Conservation (phyloP, 176 grass and related monocot genomes). For the Melocanna baccifera region DNA sequence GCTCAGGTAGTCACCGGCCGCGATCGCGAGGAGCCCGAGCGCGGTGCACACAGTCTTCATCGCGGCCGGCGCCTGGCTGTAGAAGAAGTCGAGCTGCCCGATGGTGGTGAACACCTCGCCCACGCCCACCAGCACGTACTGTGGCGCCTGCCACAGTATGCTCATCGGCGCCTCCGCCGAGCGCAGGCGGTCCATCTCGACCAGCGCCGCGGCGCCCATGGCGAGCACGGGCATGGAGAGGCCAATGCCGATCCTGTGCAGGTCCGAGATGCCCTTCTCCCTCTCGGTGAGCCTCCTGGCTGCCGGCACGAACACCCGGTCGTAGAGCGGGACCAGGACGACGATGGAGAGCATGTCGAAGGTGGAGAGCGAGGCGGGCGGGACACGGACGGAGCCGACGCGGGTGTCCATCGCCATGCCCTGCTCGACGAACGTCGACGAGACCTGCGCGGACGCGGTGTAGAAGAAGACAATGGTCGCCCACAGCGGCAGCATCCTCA, state of each 20-base stretch:
- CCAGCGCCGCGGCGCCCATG: slow-evolving; percentile 16
- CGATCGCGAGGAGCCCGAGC: slow-evolving; percentile 42
- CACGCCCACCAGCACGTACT: slow-evolving; percentile 41
- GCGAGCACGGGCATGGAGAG: slow-evolving; percentile 10
- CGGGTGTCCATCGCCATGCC: slow-evolving; percentile 20
- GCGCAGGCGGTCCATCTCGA: background rate
- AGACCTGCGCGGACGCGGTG: background rate
- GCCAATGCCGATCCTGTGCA: background rate
- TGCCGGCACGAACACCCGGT: background rate
- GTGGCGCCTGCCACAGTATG: slow-evolving; percentile 37
- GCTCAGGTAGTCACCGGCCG: slow-evolving; percentile 50
- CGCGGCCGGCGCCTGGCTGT: slow-evolving; percentile 48
- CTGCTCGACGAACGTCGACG: slow-evolving; percentile 33
- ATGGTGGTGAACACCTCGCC: slow-evolving; percentile 44
- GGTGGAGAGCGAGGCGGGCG: slow-evolving; percentile 20
- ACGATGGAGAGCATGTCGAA: slow-evolving; percentile 13
- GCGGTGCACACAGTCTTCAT: slow-evolving; percentile 65
- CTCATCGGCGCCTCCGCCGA: background rate
- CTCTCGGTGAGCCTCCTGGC: background rate
- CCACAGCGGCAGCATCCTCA: slow-evolving; percentile 29
- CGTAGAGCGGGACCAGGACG: slow-evolving; percentile 22
- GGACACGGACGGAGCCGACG: slow-evolving; percentile 15
- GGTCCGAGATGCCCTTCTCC: slow-evolving; percentile 12
- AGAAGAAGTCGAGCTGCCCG: slow-evolving; percentile 64
- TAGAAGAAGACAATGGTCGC: slow-evolving; percentile 18